phyloP scores from a whole-genome alignment of 805 yeast genomes.

The Wickerhamomyces chambardii region DNA sequence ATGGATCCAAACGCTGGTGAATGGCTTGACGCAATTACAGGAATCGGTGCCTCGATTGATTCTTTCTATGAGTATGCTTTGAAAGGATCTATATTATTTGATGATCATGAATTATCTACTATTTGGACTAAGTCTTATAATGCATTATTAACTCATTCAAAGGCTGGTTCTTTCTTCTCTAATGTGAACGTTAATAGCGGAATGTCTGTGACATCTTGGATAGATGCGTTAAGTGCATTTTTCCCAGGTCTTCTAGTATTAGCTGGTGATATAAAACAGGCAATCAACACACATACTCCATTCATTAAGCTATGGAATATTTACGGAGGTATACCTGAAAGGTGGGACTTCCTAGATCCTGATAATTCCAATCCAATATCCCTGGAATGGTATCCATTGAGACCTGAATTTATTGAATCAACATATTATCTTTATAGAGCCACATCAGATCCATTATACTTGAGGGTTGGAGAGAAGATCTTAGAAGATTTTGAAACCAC shows the following conservation, averaged over 20 bases:
- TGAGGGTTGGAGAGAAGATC: constrained; percentile 64
- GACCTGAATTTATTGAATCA: constrained; percentile 90
- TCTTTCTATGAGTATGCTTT: constrained; percentile 86
- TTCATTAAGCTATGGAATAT: constrained; percentile 72
- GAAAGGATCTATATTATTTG: constrained; percentile 66
- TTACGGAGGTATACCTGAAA: constrained; percentile 78
- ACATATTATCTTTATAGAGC: constrained; percentile 79
- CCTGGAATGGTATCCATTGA: constrained; percentile 84
- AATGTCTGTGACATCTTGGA: constrained; percentile 48
- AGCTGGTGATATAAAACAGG: constrained; percentile 65
- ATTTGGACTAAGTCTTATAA: constrained; percentile 57
- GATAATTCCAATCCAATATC: constrained; percentile 30
- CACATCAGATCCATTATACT: constrained; percentile 76
- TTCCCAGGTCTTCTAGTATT: constrained; percentile 82
- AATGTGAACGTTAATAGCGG: constrained; percentile 55
- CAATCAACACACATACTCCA: constrained; percentile 49
- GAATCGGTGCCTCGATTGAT: constrained; percentile 88
- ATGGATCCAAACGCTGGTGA: constrained; percentile 47
- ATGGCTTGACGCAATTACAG: constrained; percentile 57
- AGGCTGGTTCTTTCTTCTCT: constrained; percentile 38
- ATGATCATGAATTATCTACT: constrained; percentile 38
- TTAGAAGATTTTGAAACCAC: constrained; percentile 42
- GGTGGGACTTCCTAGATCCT: constrained; percentile 50
- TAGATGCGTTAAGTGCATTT: constrained; percentile 81
- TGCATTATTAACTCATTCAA: constrained; percentile 47